These are phyloP conservation scores for Chrysoporthe deuterocubensis DNA, from an alignment of 2,329 filamentous ascomycete species.

Conservation along the genomic window DNA sequence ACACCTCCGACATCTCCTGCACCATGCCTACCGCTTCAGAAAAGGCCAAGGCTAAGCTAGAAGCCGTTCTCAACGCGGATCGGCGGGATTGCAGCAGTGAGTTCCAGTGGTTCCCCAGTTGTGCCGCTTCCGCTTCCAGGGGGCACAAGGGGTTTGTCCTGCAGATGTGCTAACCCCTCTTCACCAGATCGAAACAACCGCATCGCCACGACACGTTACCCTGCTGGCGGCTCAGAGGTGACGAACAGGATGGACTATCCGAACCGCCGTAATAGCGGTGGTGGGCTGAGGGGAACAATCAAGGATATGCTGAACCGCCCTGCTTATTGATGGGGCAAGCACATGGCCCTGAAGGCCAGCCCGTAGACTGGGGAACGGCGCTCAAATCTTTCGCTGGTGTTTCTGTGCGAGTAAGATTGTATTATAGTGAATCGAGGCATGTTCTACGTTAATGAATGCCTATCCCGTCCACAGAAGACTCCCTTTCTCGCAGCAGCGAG, in stretches of 20 bases:
- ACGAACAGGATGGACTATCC: constrained; percentile 11
- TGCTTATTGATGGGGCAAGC: not conserved
- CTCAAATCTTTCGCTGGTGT: not conserved
- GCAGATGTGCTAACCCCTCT: not conserved
- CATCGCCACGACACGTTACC: not conserved
- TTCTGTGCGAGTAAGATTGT: not conserved
- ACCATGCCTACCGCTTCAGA: not conserved
- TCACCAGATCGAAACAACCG: not conserved
- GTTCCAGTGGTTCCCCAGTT: not conserved
- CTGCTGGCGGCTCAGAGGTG: constrained; percentile 6
- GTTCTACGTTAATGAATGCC: not conserved
- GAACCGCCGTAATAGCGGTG: not conserved
- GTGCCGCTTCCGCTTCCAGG: too few relatives aligned
- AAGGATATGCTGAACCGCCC: constrained; percentile 6
- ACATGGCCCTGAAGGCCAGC: not conserved
- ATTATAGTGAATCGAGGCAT: not conserved
- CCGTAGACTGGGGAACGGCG: not conserved
- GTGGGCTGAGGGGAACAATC: not conserved
- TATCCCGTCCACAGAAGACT: not conserved
- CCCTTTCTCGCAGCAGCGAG: not conserved
- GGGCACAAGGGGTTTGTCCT: too few relatives aligned
- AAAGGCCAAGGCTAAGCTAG: constrained; percentile 1
- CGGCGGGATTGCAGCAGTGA: constrained; percentile 5
- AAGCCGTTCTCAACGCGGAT: constrained; percentile 1
- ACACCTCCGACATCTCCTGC: not conserved